Evolutionary conservation across 768 basidiomycete species (phyloP), one percentile per base, ranked within the genome.

Genomic region (Suillus tomentosus): DNA sequence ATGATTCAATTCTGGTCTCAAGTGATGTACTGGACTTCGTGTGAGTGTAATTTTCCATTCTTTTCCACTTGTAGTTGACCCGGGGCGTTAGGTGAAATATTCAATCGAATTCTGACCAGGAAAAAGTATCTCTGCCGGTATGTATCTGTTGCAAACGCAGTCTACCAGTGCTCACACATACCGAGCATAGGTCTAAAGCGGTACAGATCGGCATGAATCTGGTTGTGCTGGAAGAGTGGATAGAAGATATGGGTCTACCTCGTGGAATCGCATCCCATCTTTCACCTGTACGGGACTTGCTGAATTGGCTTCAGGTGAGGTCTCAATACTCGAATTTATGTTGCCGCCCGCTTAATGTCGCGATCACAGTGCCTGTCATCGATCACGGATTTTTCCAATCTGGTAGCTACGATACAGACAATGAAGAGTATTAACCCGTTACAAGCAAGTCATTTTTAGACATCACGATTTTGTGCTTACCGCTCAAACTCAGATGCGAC

Each of bases 21-120:
- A 76, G 87, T 97, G n/a, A 90, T 97, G 81, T 98, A 96, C 74
- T 99, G 97, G 97, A 90, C 95, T 61, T 90, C 95, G 27, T 94
- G 95, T 92, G 81, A 81, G 88, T 74, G n/a, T 69, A 14, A 11
- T 53, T 31, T 43, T 45, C 22, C 17, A 27, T 62, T 37, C 22
- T 59, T 43, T 51, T 24, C 47, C 22, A 39, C 70, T 69, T 14
- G 67, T 54, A 61, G 61, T 68, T 57, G 62, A 39, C 66, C 66
- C 60, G 63, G 65, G 64, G 9, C 60, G 36, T 60, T 45, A 94
- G 92, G 92, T 73, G 92, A 94, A 76, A 83, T 89, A 48, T 94
- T 94, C 77, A 95, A 94, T 72, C 87, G 93, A 45, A 80, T 95
- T 42, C 77, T 94, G 48, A 92, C 88, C n/a, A 87, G 96, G 62